Evolutionary conservation across 139 green algal species (phyloP).

Genomic region (Limnomonas spitsbergensis): DNA sequence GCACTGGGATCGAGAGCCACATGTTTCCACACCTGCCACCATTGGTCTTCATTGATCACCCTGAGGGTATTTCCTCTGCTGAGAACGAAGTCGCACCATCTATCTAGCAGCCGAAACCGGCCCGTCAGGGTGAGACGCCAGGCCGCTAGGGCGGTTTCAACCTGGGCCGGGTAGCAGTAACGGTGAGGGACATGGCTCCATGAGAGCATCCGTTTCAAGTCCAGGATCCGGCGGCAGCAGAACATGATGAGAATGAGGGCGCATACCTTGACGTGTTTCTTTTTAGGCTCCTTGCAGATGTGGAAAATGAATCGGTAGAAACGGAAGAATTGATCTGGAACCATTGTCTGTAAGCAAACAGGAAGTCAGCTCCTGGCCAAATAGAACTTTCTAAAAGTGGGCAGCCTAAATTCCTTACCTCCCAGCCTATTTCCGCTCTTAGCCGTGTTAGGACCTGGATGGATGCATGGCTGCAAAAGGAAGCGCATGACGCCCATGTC

Average conservation of each 20-base stretch:
- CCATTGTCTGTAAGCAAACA: conserved; percentile 42
- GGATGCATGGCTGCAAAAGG: neutral
- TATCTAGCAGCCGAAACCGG: conserved; percentile 65
- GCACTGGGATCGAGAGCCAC: neutral
- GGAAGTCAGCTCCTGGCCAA: conserved; percentile 16
- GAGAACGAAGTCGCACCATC: conserved; percentile 54
- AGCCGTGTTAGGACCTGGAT: neutral
- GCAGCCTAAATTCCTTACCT: neutral
- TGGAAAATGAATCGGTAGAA: conserved; percentile 60
- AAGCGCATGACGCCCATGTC: neutral
- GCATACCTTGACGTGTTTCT: conserved; percentile 36
- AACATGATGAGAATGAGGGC: neutral
- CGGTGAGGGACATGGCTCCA: neutral
- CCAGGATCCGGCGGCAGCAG: too few relatives aligned
- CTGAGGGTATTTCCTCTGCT: neutral
- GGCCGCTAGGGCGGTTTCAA: conserved; percentile 34
- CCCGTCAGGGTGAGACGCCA: conserved; percentile 60
- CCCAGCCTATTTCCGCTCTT: neutral
- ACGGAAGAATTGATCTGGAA: conserved; percentile 36
- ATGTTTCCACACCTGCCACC: conserved; percentile 56
- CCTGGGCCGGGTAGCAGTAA: conserved; percentile 23
- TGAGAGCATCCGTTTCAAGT: neutral
- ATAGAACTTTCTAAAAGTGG: neutral
- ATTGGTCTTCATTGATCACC: conserved; percentile 70
- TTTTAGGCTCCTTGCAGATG: conserved; percentile 36